Conservation (phyloP, 768 basidiomycete genomes). For the Kwoniella shandongensis region DNA sequence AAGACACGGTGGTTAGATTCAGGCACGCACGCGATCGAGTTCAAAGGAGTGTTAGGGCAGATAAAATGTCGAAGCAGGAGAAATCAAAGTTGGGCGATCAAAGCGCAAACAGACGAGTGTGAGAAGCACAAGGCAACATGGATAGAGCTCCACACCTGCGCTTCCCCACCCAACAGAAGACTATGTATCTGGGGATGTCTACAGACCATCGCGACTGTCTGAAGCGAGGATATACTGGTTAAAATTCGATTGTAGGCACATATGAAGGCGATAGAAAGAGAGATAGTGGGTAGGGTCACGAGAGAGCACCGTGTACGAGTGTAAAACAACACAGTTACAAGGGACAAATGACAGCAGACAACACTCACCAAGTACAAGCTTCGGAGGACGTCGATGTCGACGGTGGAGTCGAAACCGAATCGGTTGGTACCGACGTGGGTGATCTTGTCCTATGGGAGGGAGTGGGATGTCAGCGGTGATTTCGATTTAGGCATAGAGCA, state of each 20-base stretch:
- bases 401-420: conserved; percentile 87
- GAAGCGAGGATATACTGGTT: too few relatives aligned
- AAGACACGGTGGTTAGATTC: background rate
- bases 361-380: conserved; percentile 69
- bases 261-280: too few relatives aligned
- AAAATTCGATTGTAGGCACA: too few relatives aligned
- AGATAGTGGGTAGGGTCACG: too few relatives aligned
- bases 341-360: too few relatives aligned
- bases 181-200: too few relatives aligned
- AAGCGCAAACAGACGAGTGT: background rate
- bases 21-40: background rate
- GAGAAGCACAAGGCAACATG: background rate
- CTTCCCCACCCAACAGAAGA: too few relatives aligned
- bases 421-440: conserved; percentile 72
- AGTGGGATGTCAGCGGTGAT: background rate
- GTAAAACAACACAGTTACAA: too few relatives aligned
- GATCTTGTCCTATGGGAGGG: conserved; percentile 17
- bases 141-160: too few relatives aligned
- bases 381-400: conserved; percentile 74
- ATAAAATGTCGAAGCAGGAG: background rate
- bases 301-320: too few relatives aligned
- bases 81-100: background rate
- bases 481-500: background rate
- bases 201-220: too few relatives aligned
- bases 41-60: background rate